A percentile compares a stretch with the other conserved stretches of the same genome.
phyloP scores from a whole-genome alignment of 305 asterid species.

The Plantago coronopus region DNA sequence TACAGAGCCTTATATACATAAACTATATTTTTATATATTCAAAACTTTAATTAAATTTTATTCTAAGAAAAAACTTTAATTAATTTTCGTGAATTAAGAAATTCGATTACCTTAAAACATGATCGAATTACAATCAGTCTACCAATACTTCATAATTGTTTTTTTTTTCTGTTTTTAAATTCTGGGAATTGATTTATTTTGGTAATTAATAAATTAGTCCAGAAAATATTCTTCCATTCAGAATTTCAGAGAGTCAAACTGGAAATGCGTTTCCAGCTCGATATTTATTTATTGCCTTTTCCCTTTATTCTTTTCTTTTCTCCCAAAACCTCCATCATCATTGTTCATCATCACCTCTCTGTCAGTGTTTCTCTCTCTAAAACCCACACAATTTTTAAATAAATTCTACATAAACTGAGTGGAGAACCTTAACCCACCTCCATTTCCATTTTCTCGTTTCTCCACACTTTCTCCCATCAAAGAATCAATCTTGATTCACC shows the following conservation, averaged over 20 bases:
- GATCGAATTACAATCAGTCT: too few species aligned
- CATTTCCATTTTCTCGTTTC: conserved; percentile 2
- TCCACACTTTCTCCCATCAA: conserved; percentile 3
- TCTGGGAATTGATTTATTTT: too few species aligned
- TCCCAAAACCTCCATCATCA: conserved; percentile 6
- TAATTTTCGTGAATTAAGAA: too few species aligned
- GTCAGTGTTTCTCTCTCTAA: not conserved
- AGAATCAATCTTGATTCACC: not conserved
- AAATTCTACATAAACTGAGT: conserved; percentile 1
- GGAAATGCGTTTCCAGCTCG: conserved; percentile 18
- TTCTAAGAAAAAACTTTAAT: too few species aligned
- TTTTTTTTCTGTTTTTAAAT: too few species aligned
- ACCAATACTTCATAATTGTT: too few species aligned
- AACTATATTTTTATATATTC: too few species aligned
- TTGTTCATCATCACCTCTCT: not conserved
- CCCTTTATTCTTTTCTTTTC: not conserved
- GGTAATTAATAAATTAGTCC: too few species aligned
- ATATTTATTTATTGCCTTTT: not conserved
- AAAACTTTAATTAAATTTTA: too few species aligned
- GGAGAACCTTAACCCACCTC: conserved; percentile 11
- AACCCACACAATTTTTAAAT: not conserved
- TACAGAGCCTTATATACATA: too few species aligned
- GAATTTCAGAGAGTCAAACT: conserved; percentile 12
- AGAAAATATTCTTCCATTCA: too few species aligned
- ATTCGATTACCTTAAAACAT: too few species aligned